A percentile compares a stretch with the other conserved stretches of the same genome.
Evolutionary conservation across 2,329 filamentous ascomycete genomes (phyloP).

Genomic region (Trichoderma sp.): DNA sequence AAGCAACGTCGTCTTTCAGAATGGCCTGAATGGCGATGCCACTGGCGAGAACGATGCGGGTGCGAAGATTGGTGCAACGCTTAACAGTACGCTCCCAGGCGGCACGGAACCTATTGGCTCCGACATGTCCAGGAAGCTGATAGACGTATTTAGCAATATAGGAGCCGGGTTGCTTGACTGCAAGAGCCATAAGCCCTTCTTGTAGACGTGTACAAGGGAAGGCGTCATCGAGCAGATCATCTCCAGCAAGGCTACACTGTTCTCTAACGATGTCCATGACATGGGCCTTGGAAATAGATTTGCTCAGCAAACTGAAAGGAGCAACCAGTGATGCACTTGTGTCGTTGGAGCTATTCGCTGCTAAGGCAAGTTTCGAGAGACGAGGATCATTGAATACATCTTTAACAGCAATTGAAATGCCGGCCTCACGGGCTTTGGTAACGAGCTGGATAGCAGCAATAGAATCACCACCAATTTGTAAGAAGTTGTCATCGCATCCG

Average conservation of each 20-base stretch:
- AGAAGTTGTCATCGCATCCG: slow-evolving; percentile 31
- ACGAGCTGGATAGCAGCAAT: slow-evolving; percentile 50
- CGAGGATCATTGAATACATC: slow-evolving; percentile 24
- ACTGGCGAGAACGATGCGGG: slow-evolving; percentile 3
- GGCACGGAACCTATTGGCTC: background rate
- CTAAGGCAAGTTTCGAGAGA: slow-evolving; percentile 1
- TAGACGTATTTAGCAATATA: slow-evolving; percentile 25
- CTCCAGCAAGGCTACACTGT: slow-evolving; percentile 23
- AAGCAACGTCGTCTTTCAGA: slow-evolving; percentile 3
- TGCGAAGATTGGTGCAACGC: slow-evolving; percentile 18
- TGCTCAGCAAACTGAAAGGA: slow-evolving; percentile 14
- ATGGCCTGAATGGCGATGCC: slow-evolving; percentile 11
- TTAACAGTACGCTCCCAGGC: slow-evolving; percentile 23
- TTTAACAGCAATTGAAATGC: slow-evolving; percentile 11
- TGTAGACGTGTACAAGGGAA: slow-evolving; percentile 27
- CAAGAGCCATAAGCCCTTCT: slow-evolving; percentile 21
- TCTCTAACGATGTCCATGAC: background rate
- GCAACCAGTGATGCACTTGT: background rate
- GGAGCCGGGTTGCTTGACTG: slow-evolving; percentile 24
- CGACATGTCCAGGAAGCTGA: slow-evolving; percentile 8
- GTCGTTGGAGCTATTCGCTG: background rate
- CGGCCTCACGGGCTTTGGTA: slow-evolving; percentile 40
- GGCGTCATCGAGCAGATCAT: slow-evolving; percentile 22
- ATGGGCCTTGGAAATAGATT: background rate
- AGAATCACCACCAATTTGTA: slow-evolving; percentile 47